Base-by-base conservation (phyloP, 352 stramenopile genomes). In the Paralagenidium karlingii region DNA sequence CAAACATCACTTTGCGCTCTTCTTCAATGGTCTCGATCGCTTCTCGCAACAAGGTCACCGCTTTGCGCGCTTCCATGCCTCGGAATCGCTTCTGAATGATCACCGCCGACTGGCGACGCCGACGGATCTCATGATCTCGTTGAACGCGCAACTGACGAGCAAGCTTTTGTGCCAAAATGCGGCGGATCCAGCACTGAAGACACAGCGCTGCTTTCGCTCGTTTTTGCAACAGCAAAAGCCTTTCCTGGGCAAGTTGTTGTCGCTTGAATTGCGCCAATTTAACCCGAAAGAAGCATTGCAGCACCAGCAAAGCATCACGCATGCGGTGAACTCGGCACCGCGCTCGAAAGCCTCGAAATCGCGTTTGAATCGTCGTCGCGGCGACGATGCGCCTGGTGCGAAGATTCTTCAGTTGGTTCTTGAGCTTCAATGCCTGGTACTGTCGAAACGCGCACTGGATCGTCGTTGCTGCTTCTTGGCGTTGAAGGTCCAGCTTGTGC, bases 81-180 rank as follows among this genome's bases (percentile, higher is more conserved):
- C 69, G 58, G 0, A 63, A 54, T 5, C 64, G 53, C 25, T 76
- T 79, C 41, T 81, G 67, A 33, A 83, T 73, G 8, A 81, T 38
- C 38, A 76, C 21, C 11, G 70, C 62, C 0, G 55, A 75, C 18
- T 57, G 55, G 26, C 58, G 41, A 15, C 58, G 28, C n/a, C 65
- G 45, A 24, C 49, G 32, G 19, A 53, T 48, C 41, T 66, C 50
- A 5, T 42, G 47, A 21, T 28, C 43, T 19, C 58, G 21, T 25
- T 63, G 25, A 16, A 49, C 41, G 1, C 65, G 51, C 2, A 70
- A 40, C 30, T 56, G 44, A 9, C 25, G 30, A 11, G 57, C 57
- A 12, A 45, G 9, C 13, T 49, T 47, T 19, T 56, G 54, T 11
- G 50, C 46, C 19, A 46, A 33, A 4, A 67, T 41, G 0, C 52